Conservation (phyloP, 768 basidiomycete genomes). For the Mycena kentingensis region DNA sequence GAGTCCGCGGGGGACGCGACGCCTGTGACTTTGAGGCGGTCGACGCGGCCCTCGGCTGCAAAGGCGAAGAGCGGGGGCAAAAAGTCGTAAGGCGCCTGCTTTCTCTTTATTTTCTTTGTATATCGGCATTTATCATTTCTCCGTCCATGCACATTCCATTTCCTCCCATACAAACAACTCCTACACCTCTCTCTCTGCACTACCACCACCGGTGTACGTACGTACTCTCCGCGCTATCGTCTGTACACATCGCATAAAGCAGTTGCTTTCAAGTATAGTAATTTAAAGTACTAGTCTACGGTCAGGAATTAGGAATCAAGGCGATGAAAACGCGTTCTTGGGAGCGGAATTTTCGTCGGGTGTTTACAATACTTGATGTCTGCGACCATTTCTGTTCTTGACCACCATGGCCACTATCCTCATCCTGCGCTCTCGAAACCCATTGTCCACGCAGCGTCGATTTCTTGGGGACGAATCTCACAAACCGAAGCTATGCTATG, state of each 20-base stretch:
- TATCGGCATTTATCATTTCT: not conserved
- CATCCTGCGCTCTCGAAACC: not conserved
- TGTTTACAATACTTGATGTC: too few species aligned
- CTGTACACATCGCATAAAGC: conserved; percentile 11
- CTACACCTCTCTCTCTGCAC: not conserved
- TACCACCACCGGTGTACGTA: conserved; percentile 11
- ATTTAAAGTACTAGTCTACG: conserved; percentile 2
- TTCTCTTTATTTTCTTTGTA: not conserved
- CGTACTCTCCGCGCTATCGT: conserved; percentile 5
- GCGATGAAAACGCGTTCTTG: too few species aligned
- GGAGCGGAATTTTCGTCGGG: too few species aligned
- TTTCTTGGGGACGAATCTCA: too few species aligned
- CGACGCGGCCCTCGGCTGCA: conserved; percentile 11
- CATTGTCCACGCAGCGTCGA: too few species aligned
- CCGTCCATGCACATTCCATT: conserved; percentile 5
- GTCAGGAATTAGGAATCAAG: not conserved
- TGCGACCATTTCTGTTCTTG: too few species aligned
- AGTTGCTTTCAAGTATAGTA: conserved; percentile 6
- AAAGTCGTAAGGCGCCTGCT: not conserved
- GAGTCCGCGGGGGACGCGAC: not conserved
- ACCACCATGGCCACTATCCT: not conserved
- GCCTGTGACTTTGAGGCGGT: conserved; percentile 9
- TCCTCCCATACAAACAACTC: not conserved
- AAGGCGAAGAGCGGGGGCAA: conserved; percentile 7
- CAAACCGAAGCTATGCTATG: too few species aligned